These are phyloP conservation scores for Aquilaria yunnanensis DNA, from an alignment of 345 rosid species.

Conservation along the genomic window DNA sequence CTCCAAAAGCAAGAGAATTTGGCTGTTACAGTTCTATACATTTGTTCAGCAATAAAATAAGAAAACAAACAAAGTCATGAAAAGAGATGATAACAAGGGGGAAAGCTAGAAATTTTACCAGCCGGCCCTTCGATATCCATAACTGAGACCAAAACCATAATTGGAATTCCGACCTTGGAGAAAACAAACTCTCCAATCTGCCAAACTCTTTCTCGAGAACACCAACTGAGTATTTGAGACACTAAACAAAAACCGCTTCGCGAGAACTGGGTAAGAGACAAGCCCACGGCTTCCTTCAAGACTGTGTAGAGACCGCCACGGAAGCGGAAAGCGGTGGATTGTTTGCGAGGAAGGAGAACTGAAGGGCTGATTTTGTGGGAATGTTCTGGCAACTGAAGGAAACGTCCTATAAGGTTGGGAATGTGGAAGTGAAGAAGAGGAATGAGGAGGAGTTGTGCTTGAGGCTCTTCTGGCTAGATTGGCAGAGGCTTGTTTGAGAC, in stretches of 20 bases:
- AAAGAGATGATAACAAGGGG: neutral
- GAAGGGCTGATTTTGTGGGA: slow-evolving; percentile 17
- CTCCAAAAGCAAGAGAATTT: neutral
- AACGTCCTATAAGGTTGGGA: slow-evolving; percentile 9
- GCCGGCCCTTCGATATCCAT: slow-evolving; percentile 23
- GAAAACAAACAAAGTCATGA: neutral
- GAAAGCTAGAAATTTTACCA: slow-evolving; percentile 23
- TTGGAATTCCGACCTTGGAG: slow-evolving; percentile 23
- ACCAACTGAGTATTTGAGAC: slow-evolving; percentile 24
- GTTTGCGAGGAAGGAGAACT: slow-evolving; percentile 16
- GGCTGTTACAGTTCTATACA: neutral
- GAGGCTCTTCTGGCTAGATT: slow-evolving; percentile 25
- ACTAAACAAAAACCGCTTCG: slow-evolving; percentile 18
- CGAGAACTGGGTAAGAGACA: slow-evolving; percentile 25
- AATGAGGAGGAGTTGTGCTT: slow-evolving; percentile 14
- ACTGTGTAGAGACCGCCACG: slow-evolving; percentile 24
- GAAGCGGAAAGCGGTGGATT: slow-evolving; percentile 10
- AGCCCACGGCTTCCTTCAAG: slow-evolving; percentile 23
- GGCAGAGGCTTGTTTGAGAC: slow-evolving; percentile 31
- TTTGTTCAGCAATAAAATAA: slow-evolving; percentile 6
- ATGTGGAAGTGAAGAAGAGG: slow-evolving; percentile 11
- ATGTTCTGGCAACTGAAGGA: slow-evolving; percentile 16
- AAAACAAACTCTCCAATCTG: slow-evolving; percentile 29
- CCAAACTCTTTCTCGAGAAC: slow-evolving; percentile 16
- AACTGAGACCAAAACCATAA: slow-evolving; percentile 18